Conservation (phyloP, 192 early-diverging fungal species). For the Backusella macrospora region DNA sequence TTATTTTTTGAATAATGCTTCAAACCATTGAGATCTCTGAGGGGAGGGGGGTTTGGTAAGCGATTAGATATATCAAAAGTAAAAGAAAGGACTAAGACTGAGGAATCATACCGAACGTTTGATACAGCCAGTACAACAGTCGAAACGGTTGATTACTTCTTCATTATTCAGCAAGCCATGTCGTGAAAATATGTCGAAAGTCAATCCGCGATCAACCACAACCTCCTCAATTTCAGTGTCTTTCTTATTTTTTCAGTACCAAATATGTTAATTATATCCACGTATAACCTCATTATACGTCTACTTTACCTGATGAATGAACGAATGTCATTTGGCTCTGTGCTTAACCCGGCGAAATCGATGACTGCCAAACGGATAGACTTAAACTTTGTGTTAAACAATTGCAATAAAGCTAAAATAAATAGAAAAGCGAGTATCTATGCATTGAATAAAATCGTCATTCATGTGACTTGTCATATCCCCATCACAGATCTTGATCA, state of each 20-base stretch:
- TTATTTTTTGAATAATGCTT: slow-evolving; percentile 13
- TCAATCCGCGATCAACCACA: not conserved
- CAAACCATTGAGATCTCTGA: not conserved
- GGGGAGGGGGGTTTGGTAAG: not conserved
- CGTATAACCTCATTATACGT: slow-evolving; percentile 19
- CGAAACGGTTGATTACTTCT: not conserved
- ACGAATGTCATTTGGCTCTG: slow-evolving; percentile 18
- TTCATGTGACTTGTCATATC: too few relatives aligned
- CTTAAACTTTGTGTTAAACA: slow-evolving; percentile 20
- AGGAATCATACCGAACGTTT: not conserved
- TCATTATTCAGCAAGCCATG: not conserved
- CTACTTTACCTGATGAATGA: slow-evolving; percentile 19
- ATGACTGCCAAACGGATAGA: slow-evolving; percentile 22
- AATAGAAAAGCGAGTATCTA: too few relatives aligned
- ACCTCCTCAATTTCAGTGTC: not conserved
- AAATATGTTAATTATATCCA: slow-evolving; percentile 20
- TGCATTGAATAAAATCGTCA: too few relatives aligned
- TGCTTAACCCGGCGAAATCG: slow-evolving; percentile 23
- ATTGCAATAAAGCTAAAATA: not conserved
- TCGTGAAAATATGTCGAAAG: not conserved
- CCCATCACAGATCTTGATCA: slow-evolving; percentile 15
- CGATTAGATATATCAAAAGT: not conserved
- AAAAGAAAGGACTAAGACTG: not conserved
- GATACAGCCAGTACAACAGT: not conserved
- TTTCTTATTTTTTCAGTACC: not conserved